Evolutionary conservation across 306 rosid genomes (phyloP).

Genomic region (Senna siamea): DNA sequence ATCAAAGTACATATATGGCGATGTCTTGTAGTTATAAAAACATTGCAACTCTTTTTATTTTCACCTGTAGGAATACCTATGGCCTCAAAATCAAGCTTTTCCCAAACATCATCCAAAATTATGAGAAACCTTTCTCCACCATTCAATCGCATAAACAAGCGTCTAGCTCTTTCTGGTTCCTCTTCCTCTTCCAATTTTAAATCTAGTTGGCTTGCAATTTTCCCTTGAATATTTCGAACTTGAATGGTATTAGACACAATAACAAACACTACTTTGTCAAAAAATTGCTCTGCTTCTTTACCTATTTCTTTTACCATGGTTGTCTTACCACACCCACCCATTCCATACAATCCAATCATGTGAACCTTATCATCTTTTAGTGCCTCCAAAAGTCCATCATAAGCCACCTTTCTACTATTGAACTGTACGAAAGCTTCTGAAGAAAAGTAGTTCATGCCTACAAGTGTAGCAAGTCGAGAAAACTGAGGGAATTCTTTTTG

Average conservation of each 20-base stretch:
- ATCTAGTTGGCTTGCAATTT: background rate
- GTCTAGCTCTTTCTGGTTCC: background rate
- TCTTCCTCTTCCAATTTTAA: background rate
- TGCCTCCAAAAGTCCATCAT: background rate
- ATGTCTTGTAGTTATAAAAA: background rate
- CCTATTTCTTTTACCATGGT: background rate
- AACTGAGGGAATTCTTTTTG: background rate
- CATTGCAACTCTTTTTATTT: background rate
- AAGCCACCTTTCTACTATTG: background rate
- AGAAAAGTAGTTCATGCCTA: no score
- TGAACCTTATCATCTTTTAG: background rate
- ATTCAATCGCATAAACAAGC: background rate
- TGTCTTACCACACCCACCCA: background rate
- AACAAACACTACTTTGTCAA: background rate
- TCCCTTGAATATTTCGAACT: background rate
- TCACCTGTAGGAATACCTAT: background rate
- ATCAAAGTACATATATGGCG: no score
- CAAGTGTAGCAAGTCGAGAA: background rate
- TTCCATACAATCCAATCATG: background rate
- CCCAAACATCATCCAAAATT: background rate
- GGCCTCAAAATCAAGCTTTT: background rate
- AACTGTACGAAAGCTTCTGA: background rate
- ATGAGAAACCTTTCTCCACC: background rate
- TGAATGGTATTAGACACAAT: background rate
- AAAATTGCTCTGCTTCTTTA: background rate